phyloP scores from a whole-genome alignment of 805 yeast genomes.

The Peterozyma xylosa region DNA sequence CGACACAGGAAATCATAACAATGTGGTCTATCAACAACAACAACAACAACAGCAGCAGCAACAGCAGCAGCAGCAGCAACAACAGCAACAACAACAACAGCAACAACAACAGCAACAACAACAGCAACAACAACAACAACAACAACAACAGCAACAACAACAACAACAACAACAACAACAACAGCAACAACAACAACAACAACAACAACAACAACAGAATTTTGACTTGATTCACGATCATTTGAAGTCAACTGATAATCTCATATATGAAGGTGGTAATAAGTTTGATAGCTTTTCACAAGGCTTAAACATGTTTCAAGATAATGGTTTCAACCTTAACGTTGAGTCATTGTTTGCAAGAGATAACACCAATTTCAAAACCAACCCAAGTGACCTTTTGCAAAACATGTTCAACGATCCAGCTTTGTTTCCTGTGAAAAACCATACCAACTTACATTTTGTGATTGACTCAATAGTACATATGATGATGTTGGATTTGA shows the following conservation, averaged over 20 bases:
- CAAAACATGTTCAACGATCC: conserved; percentile 9
- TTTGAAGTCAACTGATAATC: neutral
- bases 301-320: neutral
- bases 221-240: neutral
- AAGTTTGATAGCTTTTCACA: too few species aligned
- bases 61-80: neutral
- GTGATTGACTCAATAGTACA: too few species aligned
- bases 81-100: neutral
- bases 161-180: neutral
- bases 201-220: neutral
- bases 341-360: conserved; percentile 6
- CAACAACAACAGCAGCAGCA: neutral
- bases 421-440: conserved; percentile 3
- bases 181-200: neutral
- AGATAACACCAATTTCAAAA: conserved; percentile 2
- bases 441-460: too few species aligned
- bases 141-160: neutral
- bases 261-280: too few species aligned
- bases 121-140: neutral
- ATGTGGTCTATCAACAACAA: neutral
- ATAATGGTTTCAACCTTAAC: conserved; percentile 1
- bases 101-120: neutral
- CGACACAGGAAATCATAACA: conserved; percentile 10
- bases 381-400: conserved; percentile 5
- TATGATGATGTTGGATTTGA: too few species aligned